Base-by-base conservation (phyloP, 2,329 filamentous ascomycete species). In the Diaporthe sp. region DNA sequence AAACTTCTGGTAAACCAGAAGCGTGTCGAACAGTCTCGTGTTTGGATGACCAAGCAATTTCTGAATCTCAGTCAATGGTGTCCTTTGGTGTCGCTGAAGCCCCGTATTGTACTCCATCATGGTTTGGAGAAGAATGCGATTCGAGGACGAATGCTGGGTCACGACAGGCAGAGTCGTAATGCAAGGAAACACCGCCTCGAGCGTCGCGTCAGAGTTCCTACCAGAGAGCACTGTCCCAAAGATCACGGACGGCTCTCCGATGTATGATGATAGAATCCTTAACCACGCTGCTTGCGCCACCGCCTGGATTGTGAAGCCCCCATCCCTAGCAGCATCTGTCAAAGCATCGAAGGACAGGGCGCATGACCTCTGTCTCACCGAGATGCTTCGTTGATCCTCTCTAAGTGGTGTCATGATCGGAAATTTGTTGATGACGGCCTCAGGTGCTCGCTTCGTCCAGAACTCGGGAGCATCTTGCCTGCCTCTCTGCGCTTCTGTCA, bases 181-280 rank as follows among this genome's bases (percentile, higher is more conserved):
- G 81, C 94, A 96, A 0, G 96, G 96, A 71, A 98, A 94, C 0
- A 91, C 88, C 6, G 90, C 88, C 8, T 87, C 81, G 25, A 89
- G 87, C 0, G 92, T 90, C n/a, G 88, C 85, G 5, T 92, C 88
- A 0, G 88, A 88, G 4, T 89, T 91, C 47, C 95, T 88, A 1
- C 95, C 95, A 12, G 96, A 96, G 10, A 98, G 86, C 0, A 96
- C 94, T 20, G 94, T 88, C 0, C 96, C 96, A 81, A 97, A 98
- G 0, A 93, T 92, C 0, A 97, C 92, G 8, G 88, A 88, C 3
- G 85, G 80, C 81, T 98, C 95, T 1, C 95, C 95, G 20, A 92
- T 88, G 80, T 98, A 98, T 0, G 92, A 90, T 0, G 94, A 88
- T 0, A 98, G 86, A 0, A 98, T 81, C 10, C 92, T 88, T 3